Evolutionary conservation across 2,329 filamentous ascomycete species (phyloP), one percentile per base, ranked within the genome.

Genomic region (Didymella segeticola): DNA sequence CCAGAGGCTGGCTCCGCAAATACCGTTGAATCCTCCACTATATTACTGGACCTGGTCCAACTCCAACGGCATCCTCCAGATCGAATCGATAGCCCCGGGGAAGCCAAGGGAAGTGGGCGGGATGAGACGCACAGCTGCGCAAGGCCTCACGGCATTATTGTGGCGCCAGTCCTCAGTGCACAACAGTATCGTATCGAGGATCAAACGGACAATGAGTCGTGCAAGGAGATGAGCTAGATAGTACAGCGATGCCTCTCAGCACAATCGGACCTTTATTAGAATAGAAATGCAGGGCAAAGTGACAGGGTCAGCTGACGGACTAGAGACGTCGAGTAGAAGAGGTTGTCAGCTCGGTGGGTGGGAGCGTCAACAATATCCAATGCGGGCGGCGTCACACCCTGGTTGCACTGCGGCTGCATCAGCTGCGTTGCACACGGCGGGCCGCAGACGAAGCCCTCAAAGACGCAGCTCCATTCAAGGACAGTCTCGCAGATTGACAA

Each of bases 291-390:
- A 54, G 39, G 45, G 51, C 34, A 27, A 22, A 36, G 22, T 20
- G 20, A 27, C 26, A 53, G 31, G 39, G 51, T 39, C 43, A 53
- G 51, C 51, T 53, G 50, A 48, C 45, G 39, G n/a, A 43, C 33
- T 48, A 26, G 25, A 47, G 38, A 48, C 43, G 43, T 29, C 43
- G 45, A 27, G 26, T 33, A 17, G 45, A 45, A 41, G 45, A 23
- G 23, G 25, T 19, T 17, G 15, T 19, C 25, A 41, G 42, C 42
- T 41, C 6, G 37, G 38, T 30, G 30, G n/a, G 25, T 26, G n/a
- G 36, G 4, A 31, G 19, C 31, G 14, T 33, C 36, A 29, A 15
- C 15, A 27, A 12, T 22, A 12, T 37, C 19, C 37, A 43, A 36
- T 37, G 45, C 45, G 15, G 14, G 31, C 31, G 12, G 51, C 33